Evolutionary conservation across 164 flowering plant genomes (phyloP), one percentile per base, ranked within the genome.

Genomic region (Nelumbo lutea): DNA sequence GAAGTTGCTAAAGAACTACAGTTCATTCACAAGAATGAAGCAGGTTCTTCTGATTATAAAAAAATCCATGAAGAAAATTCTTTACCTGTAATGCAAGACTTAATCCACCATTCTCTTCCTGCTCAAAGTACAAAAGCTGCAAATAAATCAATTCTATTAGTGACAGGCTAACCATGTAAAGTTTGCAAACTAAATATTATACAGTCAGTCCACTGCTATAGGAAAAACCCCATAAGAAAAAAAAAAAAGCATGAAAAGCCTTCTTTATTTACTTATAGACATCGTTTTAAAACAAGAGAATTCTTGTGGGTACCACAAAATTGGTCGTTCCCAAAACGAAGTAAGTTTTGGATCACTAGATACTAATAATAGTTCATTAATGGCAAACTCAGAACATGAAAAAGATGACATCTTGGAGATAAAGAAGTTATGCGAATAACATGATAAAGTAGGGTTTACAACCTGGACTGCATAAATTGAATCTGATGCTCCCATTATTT

Each of bases 71-170:
- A 53, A 9, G 11, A 9, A 4, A 11, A 15, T 15, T 53, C 14
- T 3, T 4, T 82, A 96, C 99, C 98, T 92, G 99, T 59, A 92
- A 72, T 14, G 90, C 90, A 64, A 96, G 98, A 81, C 85, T 87
- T 59, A 90, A 73, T 68, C 99, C 99, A 68, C 91, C 90, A 70
- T 70, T 87, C 41, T 82, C 97, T 74, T 85, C 98, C 57, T 62
- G 88, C 75, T 96, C 99, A 81, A 96, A 96, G 73, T 92, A 96
- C 78, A 96, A 80, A 58, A 96, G 82, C 99, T 96, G 90, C 78
- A 89, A 42, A 73, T 50, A 72, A 70, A 59, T 14, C 41, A 59
- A 59, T 5, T 6, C 11, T 9, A 1, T 66, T 42, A 68, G 52
- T 56, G 40, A 41, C 70, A 55, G 40, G 40, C 2, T 15, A 66